Percentiles rank a stretch among this genome's conserved stretches.
Conservation (phyloP, 148 eudicot genomes). For the Tetragonia tetragonoides region DNA sequence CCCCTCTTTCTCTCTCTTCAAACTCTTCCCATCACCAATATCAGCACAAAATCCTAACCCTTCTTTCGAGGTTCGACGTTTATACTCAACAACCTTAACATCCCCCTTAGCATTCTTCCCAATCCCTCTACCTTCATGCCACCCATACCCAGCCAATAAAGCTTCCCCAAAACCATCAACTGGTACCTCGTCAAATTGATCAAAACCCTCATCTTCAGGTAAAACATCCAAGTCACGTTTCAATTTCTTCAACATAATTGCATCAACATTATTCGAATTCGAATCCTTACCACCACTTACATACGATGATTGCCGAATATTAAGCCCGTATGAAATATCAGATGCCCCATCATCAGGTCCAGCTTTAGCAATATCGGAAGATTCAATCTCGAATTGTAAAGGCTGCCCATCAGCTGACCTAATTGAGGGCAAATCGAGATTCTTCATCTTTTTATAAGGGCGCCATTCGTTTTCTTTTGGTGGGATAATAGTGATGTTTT, state of each 20-base stretch:
- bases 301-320: conserved; percentile 38
- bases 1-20: conserved; percentile 20
- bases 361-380: not conserved
- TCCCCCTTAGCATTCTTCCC: conserved; percentile 72
- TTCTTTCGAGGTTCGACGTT: conserved; percentile 50
- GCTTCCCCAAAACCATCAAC: conserved; percentile 81
- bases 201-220: conserved; percentile 58
- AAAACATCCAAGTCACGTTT: conserved; percentile 56
- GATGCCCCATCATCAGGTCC: conserved; percentile 17
- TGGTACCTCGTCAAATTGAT: conserved; percentile 62
- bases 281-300: not conserved
- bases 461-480: conserved; percentile 59
- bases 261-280: conserved; percentile 23
- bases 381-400: conserved; percentile 47
- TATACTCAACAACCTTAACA: conserved; percentile 59
- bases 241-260: conserved; percentile 49
- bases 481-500: conserved; percentile 38
- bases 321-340: conserved; percentile 57
- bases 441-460: conserved; percentile 62
- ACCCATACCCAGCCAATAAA: conserved; percentile 80
- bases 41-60: conserved; percentile 66
- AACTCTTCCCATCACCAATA: not conserved
- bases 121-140: conserved; percentile 80
- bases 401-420: conserved; percentile 23
- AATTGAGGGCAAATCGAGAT: conserved; percentile 48